Conservation (phyloP, 192 early-diverging fungal genomes). For the Coemansia sp. region DNA sequence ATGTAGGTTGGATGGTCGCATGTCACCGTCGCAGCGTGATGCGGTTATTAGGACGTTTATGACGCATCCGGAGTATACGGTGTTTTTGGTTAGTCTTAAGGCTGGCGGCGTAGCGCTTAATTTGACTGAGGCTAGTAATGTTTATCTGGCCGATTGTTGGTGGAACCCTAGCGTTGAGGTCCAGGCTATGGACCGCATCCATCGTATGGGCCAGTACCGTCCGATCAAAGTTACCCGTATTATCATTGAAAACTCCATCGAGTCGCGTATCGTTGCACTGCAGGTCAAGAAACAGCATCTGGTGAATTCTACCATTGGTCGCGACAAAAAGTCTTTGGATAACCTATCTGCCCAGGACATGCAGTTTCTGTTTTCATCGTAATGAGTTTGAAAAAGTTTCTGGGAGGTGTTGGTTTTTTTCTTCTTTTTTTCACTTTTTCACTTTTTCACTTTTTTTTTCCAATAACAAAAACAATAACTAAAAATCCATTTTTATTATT, state of each 20-base stretch:
- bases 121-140: slow-evolving; percentile 83
- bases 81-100: slow-evolving; percentile 89
- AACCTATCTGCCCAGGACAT: slow-evolving; percentile 74
- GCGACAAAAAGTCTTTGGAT: slow-evolving; percentile 74
- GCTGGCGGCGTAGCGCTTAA: slow-evolving; percentile 93
- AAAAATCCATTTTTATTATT: background rate
- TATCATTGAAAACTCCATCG: slow-evolving; percentile 93
- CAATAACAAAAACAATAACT: too few species aligned
- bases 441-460: too few species aligned
- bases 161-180: slow-evolving; percentile 69
- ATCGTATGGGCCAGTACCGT: slow-evolving; percentile 86
- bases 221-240: slow-evolving; percentile 87
- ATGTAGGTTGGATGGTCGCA: slow-evolving; percentile 77
- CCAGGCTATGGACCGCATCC: slow-evolving; percentile 95
- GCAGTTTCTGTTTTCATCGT: slow-evolving; percentile 81
- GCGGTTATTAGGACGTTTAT: slow-evolving; percentile 72
- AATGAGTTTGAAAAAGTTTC: slow-evolving; percentile 17
- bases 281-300: slow-evolving; percentile 94
- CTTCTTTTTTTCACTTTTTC: too few species aligned
- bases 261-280: slow-evolving; percentile 83
- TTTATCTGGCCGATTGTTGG: slow-evolving; percentile 69
- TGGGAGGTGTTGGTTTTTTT: background rate
- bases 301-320: slow-evolving; percentile 84
- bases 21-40: slow-evolving; percentile 77
- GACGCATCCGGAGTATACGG: slow-evolving; percentile 76